These are phyloP conservation scores for Hygrophorus russula DNA, from an alignment of 768 basidiomycete species.

Conservation along the genomic window DNA sequence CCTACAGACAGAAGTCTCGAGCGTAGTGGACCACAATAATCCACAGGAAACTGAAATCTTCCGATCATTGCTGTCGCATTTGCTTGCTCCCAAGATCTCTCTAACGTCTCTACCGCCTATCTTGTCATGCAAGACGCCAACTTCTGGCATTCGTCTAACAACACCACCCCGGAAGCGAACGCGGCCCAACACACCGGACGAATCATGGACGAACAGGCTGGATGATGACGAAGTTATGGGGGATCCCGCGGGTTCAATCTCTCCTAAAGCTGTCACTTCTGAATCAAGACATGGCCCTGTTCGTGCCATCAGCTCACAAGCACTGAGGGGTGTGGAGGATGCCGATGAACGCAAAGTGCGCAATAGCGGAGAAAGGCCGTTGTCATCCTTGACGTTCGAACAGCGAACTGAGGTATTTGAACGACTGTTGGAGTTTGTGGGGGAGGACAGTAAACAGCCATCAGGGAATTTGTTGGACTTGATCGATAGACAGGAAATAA, in stretches of 20 bases:
- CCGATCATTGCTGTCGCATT: constrained; percentile 52
- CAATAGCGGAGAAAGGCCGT: constrained; percentile 11
- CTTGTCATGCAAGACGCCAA: constrained; percentile 11
- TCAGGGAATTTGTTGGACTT: constrained; percentile 50
- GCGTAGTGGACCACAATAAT: constrained; percentile 60
- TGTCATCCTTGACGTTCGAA: constrained; percentile 39
- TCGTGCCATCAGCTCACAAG: constrained; percentile 8
- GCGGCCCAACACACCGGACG: constrained; percentile 29
- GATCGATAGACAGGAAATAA: constrained; percentile 29
- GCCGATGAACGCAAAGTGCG: constrained; percentile 12
- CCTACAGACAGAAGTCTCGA: constrained; percentile 57
- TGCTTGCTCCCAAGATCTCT: constrained; percentile 33
- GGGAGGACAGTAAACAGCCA: constrained; percentile 57
- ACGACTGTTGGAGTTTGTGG: constrained; percentile 49
- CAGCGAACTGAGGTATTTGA: constrained; percentile 68
- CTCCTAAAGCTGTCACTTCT: background rate
- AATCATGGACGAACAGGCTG: constrained; percentile 32
- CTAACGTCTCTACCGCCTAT: constrained; percentile 8
- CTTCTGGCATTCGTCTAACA: constrained; percentile 14
- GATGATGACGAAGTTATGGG: constrained; percentile 20
- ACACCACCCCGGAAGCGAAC: constrained; percentile 34
- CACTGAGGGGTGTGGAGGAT: constrained; percentile 15
- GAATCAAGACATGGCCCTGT: background rate
- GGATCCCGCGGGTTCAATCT: constrained; percentile 4
- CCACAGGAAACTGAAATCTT: constrained; percentile 50